Conservation (phyloP, 1,284 basidiomycete genomes). For the Hemileia vastatrix region DNA sequence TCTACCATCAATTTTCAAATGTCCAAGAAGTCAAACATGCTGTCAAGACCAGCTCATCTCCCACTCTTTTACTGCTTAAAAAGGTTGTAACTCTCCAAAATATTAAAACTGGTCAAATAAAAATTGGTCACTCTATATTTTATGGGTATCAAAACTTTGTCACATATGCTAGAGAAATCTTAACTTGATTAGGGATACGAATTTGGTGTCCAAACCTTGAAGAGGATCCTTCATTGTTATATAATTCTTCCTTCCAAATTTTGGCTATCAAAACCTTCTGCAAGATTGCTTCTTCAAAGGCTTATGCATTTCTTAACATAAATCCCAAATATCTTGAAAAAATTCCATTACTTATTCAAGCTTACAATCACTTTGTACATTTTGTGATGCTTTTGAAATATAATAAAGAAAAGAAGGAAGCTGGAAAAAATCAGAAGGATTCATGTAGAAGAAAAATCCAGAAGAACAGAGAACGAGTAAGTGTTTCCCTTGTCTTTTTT, state of each 20-base stretch:
- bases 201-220: slow-evolving; percentile 4
- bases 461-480: slow-evolving; percentile 1
- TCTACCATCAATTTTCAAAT: neutral
- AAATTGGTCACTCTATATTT: neutral
- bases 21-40: neutral
- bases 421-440: neutral
- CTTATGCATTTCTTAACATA: slow-evolving; percentile 1
- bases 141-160: neutral
- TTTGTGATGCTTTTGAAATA: neutral
- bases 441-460: neutral
- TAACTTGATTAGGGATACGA: neutral
- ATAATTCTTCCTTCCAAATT: slow-evolving; percentile 1
- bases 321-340: neutral
- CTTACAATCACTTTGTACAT: slow-evolving; percentile 1
- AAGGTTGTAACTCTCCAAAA: neutral
- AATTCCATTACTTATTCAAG: neutral
- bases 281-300: neutral
- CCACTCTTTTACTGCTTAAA: neutral
- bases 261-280: neutral
- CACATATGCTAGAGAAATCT: neutral
- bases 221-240: neutral
- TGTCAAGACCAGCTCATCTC: neutral
- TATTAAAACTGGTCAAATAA: too few species aligned
- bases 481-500: too few species aligned
- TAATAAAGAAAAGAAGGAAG: neutral